Evolutionary conservation across 1,139 yeast genomes (phyloP), one percentile per base, ranked within the genome.

Genomic region (Saccharomyces uvarum): DNA sequence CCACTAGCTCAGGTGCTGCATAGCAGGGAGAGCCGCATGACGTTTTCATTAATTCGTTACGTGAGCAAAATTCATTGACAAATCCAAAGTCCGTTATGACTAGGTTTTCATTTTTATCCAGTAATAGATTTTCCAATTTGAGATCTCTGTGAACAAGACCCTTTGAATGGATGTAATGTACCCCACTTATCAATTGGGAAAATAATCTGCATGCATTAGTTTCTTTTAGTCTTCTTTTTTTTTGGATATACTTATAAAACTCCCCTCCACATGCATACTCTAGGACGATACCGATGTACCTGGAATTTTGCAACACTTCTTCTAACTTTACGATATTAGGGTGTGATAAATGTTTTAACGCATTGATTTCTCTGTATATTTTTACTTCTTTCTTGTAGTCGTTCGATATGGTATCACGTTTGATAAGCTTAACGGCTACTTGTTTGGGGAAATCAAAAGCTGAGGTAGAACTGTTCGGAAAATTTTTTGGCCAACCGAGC

Each of bases 261-360:
- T 93, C 99, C 51, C 99, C 99, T 19, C 98, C 98, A 1, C 96
- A 86, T 5, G 98, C 98, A 71, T 91, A 93, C 67, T 93, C 98
- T 57, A 93, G 76, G 1, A 95, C 98, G 33, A 93, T 95, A 27
- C 99, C 99, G 59, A 95, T 91, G 70, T 93, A 91, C 69, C 88
- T 88, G 56, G 95, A 97, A 68, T 89, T 86, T 70, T 91, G 96
- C 73, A 95, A 78, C 31, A 93, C 98, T 68, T 93, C 97, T 56
- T 90, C 97, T 56, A 95, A 75, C 61, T 84, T 82, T 52, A 93
- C 97, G 63, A 93, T 90, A 71, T 95, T 93, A 29, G 99, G 98
- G 72, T 93, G 99, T 55, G 86, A 82, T 57, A 93, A 77, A 59
- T 85, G 79, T 66, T 89, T 88, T 58, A 93, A 75, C 6, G 97